Evolutionary conservation across 768 basidiomycete genomes (phyloP).

Genomic region (Kwoniella newhampshirensis): DNA sequence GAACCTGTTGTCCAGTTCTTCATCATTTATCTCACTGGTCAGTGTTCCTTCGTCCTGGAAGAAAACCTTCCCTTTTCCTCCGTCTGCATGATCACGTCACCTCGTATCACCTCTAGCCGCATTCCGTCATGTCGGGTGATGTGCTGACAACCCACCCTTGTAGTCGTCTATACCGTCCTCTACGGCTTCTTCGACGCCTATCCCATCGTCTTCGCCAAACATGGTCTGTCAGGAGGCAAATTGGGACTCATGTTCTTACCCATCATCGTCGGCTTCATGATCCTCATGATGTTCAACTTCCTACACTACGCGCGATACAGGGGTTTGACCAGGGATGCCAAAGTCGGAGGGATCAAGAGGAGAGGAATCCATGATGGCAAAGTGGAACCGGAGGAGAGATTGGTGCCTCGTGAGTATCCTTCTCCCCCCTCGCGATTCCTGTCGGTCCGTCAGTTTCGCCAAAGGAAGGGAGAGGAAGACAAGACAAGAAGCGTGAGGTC

Average conservation of each 20-base stretch:
- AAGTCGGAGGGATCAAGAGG: slow-evolving; percentile 15
- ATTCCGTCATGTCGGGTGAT: background rate
- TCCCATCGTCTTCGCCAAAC: slow-evolving; percentile 23
- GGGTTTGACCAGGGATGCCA: slow-evolving; percentile 22
- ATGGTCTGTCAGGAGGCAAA: slow-evolving; percentile 12
- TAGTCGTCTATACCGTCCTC: slow-evolving; percentile 32
- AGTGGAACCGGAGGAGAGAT: slow-evolving; percentile 33
- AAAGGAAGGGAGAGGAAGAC: background rate
- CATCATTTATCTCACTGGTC: slow-evolving; percentile 26
- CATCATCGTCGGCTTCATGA: slow-evolving; percentile 28
- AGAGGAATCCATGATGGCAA: slow-evolving; percentile 31
- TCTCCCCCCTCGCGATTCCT: background rate
- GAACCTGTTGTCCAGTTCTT: slow-evolving; percentile 35
- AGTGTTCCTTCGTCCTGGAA: too few relatives aligned
- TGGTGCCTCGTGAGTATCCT: slow-evolving; percentile 29
- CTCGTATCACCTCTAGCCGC: background rate
- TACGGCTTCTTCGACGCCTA: slow-evolving; percentile 34
- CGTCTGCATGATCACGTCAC: background rate
- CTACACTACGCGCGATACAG: slow-evolving; percentile 26
- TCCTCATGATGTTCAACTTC: slow-evolving; percentile 15
- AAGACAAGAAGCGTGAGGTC: too few relatives aligned
- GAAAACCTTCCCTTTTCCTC: background rate
- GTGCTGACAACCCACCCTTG: background rate
- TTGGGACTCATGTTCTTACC: slow-evolving; percentile 35
- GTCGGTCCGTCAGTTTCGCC: background rate